phyloP scores from a whole-genome alignment of 1,284 basidiomycete species.

The Moesziomyces antarcticus region DNA sequence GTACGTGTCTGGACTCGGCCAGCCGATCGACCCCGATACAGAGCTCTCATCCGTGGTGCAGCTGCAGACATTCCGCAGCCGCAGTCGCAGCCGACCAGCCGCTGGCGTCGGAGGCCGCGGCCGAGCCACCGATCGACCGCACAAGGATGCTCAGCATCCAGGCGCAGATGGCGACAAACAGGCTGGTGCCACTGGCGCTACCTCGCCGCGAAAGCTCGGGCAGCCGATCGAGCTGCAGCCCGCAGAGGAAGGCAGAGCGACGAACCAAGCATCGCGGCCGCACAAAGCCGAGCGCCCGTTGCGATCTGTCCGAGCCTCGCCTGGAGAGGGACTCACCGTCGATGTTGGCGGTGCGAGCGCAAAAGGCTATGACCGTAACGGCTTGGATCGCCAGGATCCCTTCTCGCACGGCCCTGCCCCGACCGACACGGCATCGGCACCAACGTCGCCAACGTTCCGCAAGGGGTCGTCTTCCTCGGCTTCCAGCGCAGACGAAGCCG shows the following conservation, averaged over 20 bases:
- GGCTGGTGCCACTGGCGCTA: not conserved
- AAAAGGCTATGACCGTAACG: not conserved
- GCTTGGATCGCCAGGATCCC: constrained; percentile 3
- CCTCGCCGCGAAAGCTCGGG: constrained; percentile 19
- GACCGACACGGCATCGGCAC: constrained; percentile 41
- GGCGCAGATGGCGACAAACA: not conserved
- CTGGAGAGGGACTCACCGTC: constrained; percentile 6
- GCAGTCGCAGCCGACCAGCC: constrained; percentile 50
- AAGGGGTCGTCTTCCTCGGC: constrained; percentile 5
- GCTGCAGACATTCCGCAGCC: constrained; percentile 61
- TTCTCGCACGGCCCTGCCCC: constrained; percentile 25
- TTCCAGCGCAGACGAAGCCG: constrained; percentile 35
- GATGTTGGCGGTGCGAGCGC: constrained; percentile 7
- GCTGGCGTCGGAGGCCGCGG: constrained; percentile 10
- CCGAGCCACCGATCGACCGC: constrained; percentile 6
- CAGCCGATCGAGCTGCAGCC: constrained; percentile 23
- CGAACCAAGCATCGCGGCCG: not conserved
- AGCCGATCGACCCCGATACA: constrained; percentile 63
- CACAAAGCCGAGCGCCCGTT: not conserved
- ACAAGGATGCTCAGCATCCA: constrained; percentile 1
- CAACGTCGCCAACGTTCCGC: constrained; percentile 38
- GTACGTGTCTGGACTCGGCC: constrained; percentile 62
- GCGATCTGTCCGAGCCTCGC: not conserved
- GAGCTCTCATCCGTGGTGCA: constrained; percentile 64
- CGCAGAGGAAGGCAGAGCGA: constrained; percentile 7